These are phyloP conservation scores for Chaetomiaceae sp. DNA, from an alignment of 2,329 filamentous ascomycete genomes.

Conservation along the genomic window DNA sequence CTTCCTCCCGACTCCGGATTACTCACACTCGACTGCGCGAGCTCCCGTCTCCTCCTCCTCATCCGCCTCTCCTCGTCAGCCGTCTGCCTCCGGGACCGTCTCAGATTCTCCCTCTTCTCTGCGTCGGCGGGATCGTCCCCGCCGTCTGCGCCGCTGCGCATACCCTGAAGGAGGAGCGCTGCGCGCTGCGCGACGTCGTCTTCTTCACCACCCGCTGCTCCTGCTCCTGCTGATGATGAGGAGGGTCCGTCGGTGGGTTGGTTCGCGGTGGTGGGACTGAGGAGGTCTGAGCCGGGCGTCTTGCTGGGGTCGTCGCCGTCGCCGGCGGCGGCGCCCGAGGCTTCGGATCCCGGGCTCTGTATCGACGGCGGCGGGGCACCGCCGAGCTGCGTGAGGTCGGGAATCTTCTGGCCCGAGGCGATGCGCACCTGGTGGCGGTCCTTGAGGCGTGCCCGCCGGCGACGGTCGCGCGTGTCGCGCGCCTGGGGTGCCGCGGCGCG, in stretches of 20 bases:
- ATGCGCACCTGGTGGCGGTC: slow-evolving; percentile 86
- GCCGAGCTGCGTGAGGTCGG: slow-evolving; percentile 58
- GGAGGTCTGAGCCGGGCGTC: slow-evolving; percentile 46
- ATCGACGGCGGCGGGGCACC: slow-evolving; percentile 29
- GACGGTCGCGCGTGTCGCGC: slow-evolving; percentile 81
- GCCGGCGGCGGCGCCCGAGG: slow-evolving; percentile 25
- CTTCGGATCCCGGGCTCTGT: slow-evolving; percentile 34
- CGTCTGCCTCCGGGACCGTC: slow-evolving; percentile 61
- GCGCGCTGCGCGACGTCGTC: slow-evolving; percentile 83
- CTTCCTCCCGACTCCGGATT: slow-evolving; percentile 44
- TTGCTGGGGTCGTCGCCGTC: slow-evolving; percentile 49
- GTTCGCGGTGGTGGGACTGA: slow-evolving; percentile 38
- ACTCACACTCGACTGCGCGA: slow-evolving; percentile 39
- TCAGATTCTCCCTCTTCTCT: slow-evolving; percentile 56
- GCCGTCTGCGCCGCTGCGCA: slow-evolving; percentile 60
- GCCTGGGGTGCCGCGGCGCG: slow-evolving; percentile 88
- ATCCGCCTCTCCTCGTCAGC: slow-evolving; percentile 73
- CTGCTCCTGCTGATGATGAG: not conserved
- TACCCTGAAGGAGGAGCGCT: slow-evolving; percentile 75
- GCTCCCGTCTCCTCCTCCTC: slow-evolving; percentile 63
- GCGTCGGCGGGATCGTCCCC: slow-evolving; percentile 52
- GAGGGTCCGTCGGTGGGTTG: slow-evolving; percentile 15
- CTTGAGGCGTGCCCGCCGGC: slow-evolving; percentile 82
- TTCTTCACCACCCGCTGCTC: slow-evolving; percentile 36
- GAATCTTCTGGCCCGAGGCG: slow-evolving; percentile 84